Evolutionary conservation across 1,284 basidiomycete genomes (phyloP).

Genomic region (Ceratobasidium sp.): DNA sequence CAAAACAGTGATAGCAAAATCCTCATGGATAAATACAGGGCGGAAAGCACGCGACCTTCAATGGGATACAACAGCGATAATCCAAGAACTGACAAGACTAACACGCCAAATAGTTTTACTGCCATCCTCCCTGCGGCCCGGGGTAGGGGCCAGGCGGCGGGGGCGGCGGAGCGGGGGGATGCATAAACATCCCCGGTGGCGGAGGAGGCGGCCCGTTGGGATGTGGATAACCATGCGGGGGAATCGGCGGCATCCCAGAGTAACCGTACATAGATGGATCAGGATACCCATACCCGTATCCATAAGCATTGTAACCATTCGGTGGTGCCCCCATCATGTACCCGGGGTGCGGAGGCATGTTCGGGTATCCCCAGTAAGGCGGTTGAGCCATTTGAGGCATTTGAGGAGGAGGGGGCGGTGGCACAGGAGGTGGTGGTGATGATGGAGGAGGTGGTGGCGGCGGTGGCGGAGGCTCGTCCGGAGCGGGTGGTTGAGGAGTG

Average conservation of each 20-base stretch:
- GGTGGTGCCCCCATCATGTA: conserved; percentile 18
- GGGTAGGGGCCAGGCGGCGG: conserved; percentile 35
- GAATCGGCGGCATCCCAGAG: conserved; percentile 12
- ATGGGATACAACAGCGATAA: neutral
- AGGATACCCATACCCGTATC: conserved; percentile 24
- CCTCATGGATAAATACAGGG: too few species aligned
- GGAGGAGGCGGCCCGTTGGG: conserved; percentile 30
- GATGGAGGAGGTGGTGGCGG: conserved; percentile 35
- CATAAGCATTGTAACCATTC: conserved; percentile 19
- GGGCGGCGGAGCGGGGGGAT: conserved; percentile 19
- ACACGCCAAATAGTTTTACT: neutral
- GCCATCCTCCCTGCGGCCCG: conserved; percentile 30
- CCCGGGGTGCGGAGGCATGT: conserved; percentile 20
- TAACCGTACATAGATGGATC: conserved; percentile 40
- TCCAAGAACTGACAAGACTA: conserved; percentile 2
- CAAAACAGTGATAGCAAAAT: too few species aligned
- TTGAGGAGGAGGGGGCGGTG: conserved; percentile 22
- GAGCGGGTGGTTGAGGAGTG: conserved; percentile 39
- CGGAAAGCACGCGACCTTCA: conserved; percentile 19
- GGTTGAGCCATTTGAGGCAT: conserved; percentile 16
- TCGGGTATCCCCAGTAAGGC: conserved; percentile 42
- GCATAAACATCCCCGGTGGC: conserved; percentile 26
- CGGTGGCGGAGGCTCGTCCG: conserved; percentile 35
- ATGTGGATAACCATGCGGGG: conserved; percentile 30
- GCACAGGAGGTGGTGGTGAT: conserved; percentile 18